phyloP scores from a whole-genome alignment of 352 stramenopile genomes.

The Chrysophaeum taylorii region DNA sequence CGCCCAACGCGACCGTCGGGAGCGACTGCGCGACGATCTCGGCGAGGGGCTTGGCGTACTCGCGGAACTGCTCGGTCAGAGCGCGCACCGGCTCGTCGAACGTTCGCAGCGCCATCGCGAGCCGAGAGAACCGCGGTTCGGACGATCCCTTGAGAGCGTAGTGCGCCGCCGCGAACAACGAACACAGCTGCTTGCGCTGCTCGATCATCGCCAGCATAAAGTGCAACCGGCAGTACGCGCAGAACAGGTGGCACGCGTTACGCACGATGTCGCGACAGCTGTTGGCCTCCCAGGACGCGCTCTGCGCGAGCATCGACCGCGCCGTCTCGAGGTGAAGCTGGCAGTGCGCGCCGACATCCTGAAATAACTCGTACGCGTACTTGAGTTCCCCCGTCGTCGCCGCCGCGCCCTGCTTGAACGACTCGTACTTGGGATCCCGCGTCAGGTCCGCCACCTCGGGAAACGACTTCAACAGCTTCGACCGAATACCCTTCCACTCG shows the following conservation, averaged over 20 bases:
- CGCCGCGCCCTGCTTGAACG: background rate
- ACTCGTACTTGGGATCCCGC: background rate
- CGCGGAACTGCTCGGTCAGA: background rate
- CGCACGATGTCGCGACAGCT: background rate
- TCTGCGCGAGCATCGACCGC: background rate
- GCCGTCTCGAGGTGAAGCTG: background rate
- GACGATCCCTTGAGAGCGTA: background rate
- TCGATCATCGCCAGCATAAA: background rate
- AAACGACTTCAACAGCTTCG: slow-evolving; percentile 6
- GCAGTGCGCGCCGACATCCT: background rate
- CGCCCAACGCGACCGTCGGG: background rate
- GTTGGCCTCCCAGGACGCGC: background rate
- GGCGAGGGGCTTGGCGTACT: background rate
- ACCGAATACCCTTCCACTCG: slow-evolving; percentile 7
- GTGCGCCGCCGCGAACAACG: background rate
- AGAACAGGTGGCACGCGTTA: background rate
- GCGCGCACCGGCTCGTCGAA: background rate
- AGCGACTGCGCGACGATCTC: background rate
- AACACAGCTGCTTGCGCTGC: background rate
- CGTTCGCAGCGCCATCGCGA: background rate
- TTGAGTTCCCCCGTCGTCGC: background rate
- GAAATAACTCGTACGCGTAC: background rate
- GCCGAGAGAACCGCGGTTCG: background rate
- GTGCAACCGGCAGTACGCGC: background rate
- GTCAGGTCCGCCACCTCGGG: background rate